Base-by-base conservation (phyloP, 306 rosid species). In the Casuarina equisetifolia region DNA sequence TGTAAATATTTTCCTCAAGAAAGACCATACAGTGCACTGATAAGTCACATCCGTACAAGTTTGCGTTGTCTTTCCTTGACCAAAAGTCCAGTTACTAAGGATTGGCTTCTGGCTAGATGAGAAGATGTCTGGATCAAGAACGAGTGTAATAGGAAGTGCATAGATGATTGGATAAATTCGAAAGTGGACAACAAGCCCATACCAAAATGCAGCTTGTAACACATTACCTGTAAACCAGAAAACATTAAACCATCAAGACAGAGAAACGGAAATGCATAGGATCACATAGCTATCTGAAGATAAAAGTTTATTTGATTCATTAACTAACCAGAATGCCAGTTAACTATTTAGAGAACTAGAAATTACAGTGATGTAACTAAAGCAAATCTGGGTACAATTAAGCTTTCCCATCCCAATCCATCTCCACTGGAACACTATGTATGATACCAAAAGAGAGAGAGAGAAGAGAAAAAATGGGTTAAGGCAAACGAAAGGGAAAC, bases 131-230 rank as follows among this genome's bases (percentile, higher is more conserved):
- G 92, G 91, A 85, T 95, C 92, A 81, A 95, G 91, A 87, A 92
- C 88, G 84, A 92, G 76, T 83, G 89, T 81, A 76, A 94, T 85
- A 44, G 97, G 92, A 71, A 92, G 89, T 72, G 90, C 84, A 75
- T 94, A 89, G 62, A 94, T 92, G 70, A 90, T 87, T 70, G 98
- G 98, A 79, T 92, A 94, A 74, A 94, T 86, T 83, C 97, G 85
- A 76, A 94, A 92, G 87, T 92, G 98, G 82, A 94, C 98, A 74
- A 88, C 81, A 79, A 95, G 93, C 76, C 98, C 97, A 69, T 88
- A 95, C 97, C 98, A 95, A 80, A 92, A 80, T 80, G 98, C 98
- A 76, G 98, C 90, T 84, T 95, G 98, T 48, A 87, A 72, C 90
- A 89, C 83, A 64, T 82, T 71, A 69, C 97, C 98, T 95, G 97